Base-by-base conservation (phyloP, 441 rosid genomes). In the Gossypium schwendimanii region DNA sequence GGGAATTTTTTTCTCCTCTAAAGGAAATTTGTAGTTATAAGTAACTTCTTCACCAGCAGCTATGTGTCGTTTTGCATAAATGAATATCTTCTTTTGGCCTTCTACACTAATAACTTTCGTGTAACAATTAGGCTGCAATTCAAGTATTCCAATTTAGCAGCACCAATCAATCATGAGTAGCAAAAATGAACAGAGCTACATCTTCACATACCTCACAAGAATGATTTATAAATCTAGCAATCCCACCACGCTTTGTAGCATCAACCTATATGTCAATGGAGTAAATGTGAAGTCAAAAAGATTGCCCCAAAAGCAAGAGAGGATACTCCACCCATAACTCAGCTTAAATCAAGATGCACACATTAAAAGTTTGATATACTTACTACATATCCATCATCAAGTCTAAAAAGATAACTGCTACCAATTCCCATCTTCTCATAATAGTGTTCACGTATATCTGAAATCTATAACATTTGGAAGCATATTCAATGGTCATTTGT, bases 401-500 rank as follows among this genome's bases (percentile, higher is more conserved):
- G 99, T 78, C 92, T 89, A 76, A 96, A 96, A 20, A 96, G 99
- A 81, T 96, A 96, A 79, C 99, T 96, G 87, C 99, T 96, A 57
- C 99, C 99, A 76, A 96, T 96, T 81, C 98, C 99, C 93, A 85
- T 96, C 88, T 87, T 96, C 88, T 96, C 99, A 28, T 96, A 96
- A 49, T 85, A 88, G 55, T 73, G 78, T 73, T 96, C 98, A 11
- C 99, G 97, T 78, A 96, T 93, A 81, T 96, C 99, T 76, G 99
- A 96, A 85, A 96, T 88, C 99, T 96, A 90, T 36, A 64, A 77
- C 62, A 74, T 70, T 73, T 57, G n/a, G n/a, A 63, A 75, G 53
- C 41, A 52, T 26, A 58, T 60, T 60, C 58, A 81, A 59, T 63
- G 20, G 62, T 26, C 61, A 53, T 12, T 28, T 64, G 74, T 70